Evolutionary conservation across 129 eudicot genomes (phyloP).

Genomic region (Arctium lappa): DNA sequence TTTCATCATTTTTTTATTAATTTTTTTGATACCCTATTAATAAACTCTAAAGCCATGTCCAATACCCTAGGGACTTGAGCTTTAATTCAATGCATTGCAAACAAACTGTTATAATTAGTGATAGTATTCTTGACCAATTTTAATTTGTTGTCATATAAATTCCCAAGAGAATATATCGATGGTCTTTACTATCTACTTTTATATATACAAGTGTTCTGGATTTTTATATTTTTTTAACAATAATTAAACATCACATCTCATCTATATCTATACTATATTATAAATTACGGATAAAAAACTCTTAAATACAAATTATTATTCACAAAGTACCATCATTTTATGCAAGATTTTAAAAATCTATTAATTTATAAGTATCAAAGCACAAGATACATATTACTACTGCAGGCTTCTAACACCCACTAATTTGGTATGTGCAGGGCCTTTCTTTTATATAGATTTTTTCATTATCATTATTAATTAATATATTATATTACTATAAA

Average conservation of each 20-base stretch:
- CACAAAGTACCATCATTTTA: no score
- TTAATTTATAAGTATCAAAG: no score
- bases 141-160: background rate
- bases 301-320: no score
- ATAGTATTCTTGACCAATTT: constrained; percentile 4
- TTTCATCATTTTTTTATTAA: background rate
- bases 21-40: background rate
- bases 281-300: no score
- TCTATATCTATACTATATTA: no score
- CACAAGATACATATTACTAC: no score
- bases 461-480: no score
- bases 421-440: no score
- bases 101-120: background rate
- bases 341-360: no score
- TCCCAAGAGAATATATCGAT: constrained; percentile 8
- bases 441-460: no score
- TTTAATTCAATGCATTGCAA: constrained; percentile 20
- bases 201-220: background rate
- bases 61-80: constrained; percentile 22
- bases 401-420: no score
- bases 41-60: constrained; percentile 12
- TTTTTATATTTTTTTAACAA: background rate
- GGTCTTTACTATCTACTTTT: background rate
- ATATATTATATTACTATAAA: no score
- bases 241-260: background rate